These are phyloP conservation scores for Pyrenopolyporus hunteri DNA, from an alignment of 495 filamentous ascomycete species.

Conservation along the genomic window DNA sequence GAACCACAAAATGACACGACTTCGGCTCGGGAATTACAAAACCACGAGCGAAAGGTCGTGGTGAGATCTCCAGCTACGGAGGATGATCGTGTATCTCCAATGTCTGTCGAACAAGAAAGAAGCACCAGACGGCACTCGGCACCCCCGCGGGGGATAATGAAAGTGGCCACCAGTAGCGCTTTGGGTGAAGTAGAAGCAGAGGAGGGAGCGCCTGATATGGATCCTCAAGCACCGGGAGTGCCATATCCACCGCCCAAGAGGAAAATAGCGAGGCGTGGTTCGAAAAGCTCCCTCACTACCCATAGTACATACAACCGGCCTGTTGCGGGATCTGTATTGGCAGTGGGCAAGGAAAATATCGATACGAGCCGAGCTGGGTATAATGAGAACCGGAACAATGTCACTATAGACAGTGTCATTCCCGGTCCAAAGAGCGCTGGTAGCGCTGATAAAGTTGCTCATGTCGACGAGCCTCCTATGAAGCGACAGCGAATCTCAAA, in stretches of 20 bases:
- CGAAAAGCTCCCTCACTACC: conserved; percentile 19
- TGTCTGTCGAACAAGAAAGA: conserved; percentile 50
- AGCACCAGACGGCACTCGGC: conserved; percentile 37
- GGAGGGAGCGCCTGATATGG: not conserved
- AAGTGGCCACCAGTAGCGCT: conserved; percentile 30
- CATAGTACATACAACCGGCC: conserved; percentile 42
- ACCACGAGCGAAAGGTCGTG: conserved; percentile 43
- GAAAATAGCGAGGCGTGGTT: conserved; percentile 27
- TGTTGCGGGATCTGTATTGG: conserved; percentile 29
- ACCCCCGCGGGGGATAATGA: conserved; percentile 50
- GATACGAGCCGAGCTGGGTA: not conserved
- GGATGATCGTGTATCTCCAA: conserved; percentile 29
- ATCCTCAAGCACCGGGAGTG: not conserved
- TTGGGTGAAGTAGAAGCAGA: conserved; percentile 6
- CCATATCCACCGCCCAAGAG: conserved; percentile 11
- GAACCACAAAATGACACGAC: not conserved
- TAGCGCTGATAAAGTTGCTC: not conserved
- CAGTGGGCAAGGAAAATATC: not conserved
- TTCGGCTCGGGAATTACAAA: not conserved
- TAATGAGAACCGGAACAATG: not conserved
- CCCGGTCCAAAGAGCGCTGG: not conserved
- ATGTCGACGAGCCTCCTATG: not conserved
- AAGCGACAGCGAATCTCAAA: conserved; percentile 8
- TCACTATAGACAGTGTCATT: not conserved
- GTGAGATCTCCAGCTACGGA: conserved; percentile 47